Percentiles rank a stretch among this genome's conserved stretches.
phyloP scores from a whole-genome alignment of 192 early-diverging fungal genomes.

The Coemansia sp. region DNA sequence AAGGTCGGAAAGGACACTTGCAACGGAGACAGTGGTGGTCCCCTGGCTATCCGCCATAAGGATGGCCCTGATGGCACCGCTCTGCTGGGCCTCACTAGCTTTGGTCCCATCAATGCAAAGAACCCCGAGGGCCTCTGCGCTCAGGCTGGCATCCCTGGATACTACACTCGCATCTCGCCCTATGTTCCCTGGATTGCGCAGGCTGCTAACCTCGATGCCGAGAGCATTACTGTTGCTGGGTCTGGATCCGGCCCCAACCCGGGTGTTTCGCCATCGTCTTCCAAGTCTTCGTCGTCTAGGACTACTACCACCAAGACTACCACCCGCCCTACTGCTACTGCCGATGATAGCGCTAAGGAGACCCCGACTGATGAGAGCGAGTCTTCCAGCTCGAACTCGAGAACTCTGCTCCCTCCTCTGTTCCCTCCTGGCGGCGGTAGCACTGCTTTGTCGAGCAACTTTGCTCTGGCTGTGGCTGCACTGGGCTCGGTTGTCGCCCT shows the following conservation, averaged over 20 bases:
- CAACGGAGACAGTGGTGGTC: constrained; percentile 48
- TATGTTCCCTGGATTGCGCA: constrained; percentile 42
- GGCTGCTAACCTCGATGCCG: constrained; percentile 12
- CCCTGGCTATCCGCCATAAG: constrained; percentile 25
- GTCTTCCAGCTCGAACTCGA: not conserved
- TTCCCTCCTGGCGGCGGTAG: not conserved
- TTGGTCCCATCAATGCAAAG: constrained; percentile 18
- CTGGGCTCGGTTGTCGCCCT: not conserved
- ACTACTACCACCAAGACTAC: not conserved
- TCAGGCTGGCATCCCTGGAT: constrained; percentile 21
- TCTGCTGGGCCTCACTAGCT: constrained; percentile 38
- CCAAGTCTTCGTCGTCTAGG: not conserved
- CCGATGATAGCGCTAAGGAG: not conserved
- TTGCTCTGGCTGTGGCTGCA: not conserved
- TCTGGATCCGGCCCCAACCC: not conserved
- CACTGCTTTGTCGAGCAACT: not conserved
- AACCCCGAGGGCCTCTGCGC: constrained; percentile 34
- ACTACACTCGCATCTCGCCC: constrained; percentile 41
- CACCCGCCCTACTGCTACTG: constrained; percentile 1
- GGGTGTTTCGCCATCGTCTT: not conserved
- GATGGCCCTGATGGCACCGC: constrained; percentile 11
- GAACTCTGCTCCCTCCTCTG: not conserved
- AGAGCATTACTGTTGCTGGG: constrained; percentile 6
- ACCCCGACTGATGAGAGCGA: not conserved
- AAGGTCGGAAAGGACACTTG: constrained; percentile 44